Percentiles rank a stretch among this genome's conserved stretches.
These are phyloP conservation scores for Aspergillus proliferans DNA, from an alignment of 2,329 filamentous ascomycete species.

Conservation along the genomic window DNA sequence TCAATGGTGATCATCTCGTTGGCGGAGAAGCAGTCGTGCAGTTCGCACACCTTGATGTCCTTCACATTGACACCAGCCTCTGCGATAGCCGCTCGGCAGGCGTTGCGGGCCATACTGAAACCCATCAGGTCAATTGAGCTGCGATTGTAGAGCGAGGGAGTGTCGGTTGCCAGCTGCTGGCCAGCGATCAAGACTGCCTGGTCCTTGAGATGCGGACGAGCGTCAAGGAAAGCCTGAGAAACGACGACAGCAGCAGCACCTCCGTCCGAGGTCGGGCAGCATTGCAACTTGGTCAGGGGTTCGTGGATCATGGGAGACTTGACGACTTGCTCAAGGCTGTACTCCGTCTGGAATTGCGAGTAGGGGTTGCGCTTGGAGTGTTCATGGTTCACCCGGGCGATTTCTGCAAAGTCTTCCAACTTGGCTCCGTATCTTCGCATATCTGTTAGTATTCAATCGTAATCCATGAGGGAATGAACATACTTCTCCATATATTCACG, in stretches of 20 bases:
- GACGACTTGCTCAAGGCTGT: conserved; percentile 76
- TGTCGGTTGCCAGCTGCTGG: conserved; percentile 80
- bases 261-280: conserved; percentile 92
- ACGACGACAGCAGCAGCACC: conserved; percentile 83
- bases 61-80: conserved; percentile 60
- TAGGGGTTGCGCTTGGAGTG: conserved; percentile 93
- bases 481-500: conserved; percentile 91
- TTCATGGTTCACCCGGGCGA: conserved; percentile 84
- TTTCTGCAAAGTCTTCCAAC: conserved; percentile 84
- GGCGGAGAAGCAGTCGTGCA: conserved; percentile 94
- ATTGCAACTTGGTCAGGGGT: conserved; percentile 95
- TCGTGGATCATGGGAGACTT: conserved; percentile 70
- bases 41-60: conserved; percentile 78
- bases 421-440: conserved; percentile 68
- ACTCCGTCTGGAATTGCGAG: conserved; percentile 93
- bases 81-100: conserved; percentile 61
- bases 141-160: conserved; percentile 68
- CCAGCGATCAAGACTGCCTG: conserved; percentile 87
- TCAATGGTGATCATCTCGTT: conserved; percentile 92
- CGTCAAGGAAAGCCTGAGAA: conserved; percentile 80
- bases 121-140: conserved; percentile 85
- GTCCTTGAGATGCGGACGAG: conserved; percentile 70
- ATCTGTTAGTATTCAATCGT: conserved; percentile 1
- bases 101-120: conserved; percentile 72
- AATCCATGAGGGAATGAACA: conserved; percentile 17